Conservation (phyloP, 495 filamentous ascomycete genomes). For the Cryomyces minteri region DNA sequence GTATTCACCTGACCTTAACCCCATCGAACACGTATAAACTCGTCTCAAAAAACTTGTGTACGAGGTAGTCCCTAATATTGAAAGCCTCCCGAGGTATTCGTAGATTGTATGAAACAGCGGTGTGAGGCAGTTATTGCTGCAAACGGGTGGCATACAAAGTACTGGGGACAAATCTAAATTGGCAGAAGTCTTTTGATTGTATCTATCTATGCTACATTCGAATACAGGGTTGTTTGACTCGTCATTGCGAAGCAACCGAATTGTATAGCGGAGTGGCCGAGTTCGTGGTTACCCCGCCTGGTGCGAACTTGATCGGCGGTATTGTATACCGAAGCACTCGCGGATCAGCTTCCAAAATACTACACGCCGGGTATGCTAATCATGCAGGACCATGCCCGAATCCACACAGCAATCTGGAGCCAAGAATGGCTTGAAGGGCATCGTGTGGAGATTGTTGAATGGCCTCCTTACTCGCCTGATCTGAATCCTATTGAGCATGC, state of each 20-base stretch:
- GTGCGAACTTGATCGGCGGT: no score
- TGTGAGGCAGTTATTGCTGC: neutral
- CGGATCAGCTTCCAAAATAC: neutral
- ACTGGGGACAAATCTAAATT: no score
- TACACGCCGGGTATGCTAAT: neutral
- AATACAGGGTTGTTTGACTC: no score
- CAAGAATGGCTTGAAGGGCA: neutral
- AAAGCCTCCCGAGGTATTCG: neutral
- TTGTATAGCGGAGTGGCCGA: no score
- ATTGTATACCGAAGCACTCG: no score
- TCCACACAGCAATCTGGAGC: neutral
- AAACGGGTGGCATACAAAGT: slow-evolving; percentile 1
- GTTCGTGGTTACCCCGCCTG: no score
- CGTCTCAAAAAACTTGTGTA: slow-evolving; percentile 1
- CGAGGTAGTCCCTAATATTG: neutral
- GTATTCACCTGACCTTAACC: slow-evolving; percentile 4
- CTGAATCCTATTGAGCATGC: slow-evolving; percentile 7
- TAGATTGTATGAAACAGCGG: slow-evolving; percentile 1
- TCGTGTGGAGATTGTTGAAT: slow-evolving; percentile 1
- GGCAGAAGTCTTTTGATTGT: no score
- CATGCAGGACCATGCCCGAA: slow-evolving; percentile 4
- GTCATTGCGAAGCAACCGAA: no score
- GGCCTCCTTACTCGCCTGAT: slow-evolving; percentile 8
- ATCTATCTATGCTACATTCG: no score
- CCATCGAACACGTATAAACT: slow-evolving; percentile 3